Conservation (phyloP, 1,284 basidiomycete genomes). For the Ustilago shanxiensis region DNA sequence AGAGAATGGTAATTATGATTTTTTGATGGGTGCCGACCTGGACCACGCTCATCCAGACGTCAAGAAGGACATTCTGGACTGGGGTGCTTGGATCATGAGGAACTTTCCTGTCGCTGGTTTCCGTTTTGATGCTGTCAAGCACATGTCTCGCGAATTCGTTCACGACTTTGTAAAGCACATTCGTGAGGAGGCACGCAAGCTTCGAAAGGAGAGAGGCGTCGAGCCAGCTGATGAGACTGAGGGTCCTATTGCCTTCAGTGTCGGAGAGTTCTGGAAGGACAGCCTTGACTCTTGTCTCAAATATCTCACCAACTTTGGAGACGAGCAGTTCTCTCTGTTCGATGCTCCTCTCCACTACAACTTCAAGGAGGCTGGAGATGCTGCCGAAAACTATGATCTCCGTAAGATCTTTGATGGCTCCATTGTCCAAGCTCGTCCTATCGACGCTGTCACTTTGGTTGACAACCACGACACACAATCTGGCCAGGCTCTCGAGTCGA, state of each 20-base stretch:
- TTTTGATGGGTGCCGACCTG: slow-evolving; percentile 74
- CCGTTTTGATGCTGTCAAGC: slow-evolving; percentile 68
- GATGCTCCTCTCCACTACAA: slow-evolving; percentile 76
- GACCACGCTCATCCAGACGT: slow-evolving; percentile 88
- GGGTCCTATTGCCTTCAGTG: slow-evolving; percentile 55
- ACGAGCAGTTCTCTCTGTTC: slow-evolving; percentile 74
- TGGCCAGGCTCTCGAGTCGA: slow-evolving; percentile 73
- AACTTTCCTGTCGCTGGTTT: slow-evolving; percentile 62
- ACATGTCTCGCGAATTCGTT: slow-evolving; percentile 71
- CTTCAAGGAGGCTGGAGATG: slow-evolving; percentile 74
- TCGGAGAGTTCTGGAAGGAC: slow-evolving; percentile 66
- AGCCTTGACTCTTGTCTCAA: slow-evolving; percentile 48
- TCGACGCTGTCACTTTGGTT: slow-evolving; percentile 76
- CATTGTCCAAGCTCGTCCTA: slow-evolving; percentile 74
- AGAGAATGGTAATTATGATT: slow-evolving; percentile 72
- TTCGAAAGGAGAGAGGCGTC: slow-evolving; percentile 50
- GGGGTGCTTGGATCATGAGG: slow-evolving; percentile 75
- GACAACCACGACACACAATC: slow-evolving; percentile 74
- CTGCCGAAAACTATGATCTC: slow-evolving; percentile 73
- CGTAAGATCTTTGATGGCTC: slow-evolving; percentile 75
- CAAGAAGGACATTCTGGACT: slow-evolving; percentile 71
- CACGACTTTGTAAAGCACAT: slow-evolving; percentile 74
- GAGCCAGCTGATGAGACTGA: slow-evolving; percentile 53
- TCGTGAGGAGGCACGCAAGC: slow-evolving; percentile 68
- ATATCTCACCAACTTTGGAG: slow-evolving; percentile 71